Evolutionary conservation across 148 eudicot genomes (phyloP).

Genomic region (Arctostaphylos glauca): DNA sequence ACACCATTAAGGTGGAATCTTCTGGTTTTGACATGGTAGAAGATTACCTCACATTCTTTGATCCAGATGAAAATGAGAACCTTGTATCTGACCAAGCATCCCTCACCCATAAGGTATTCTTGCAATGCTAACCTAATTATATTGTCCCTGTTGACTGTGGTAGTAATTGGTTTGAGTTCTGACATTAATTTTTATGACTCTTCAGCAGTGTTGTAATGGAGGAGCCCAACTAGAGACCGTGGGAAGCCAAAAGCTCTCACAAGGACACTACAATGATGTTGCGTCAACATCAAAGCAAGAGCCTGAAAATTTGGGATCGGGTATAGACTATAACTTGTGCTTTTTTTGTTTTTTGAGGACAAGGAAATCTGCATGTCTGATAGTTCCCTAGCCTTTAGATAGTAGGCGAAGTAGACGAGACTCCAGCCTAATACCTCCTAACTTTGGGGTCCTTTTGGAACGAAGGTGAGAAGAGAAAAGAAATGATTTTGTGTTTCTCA

Average conservation of each 20-base stretch:
- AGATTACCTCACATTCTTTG: slow-evolving; percentile 44
- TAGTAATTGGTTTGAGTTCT: not conserved
- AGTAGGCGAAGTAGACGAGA: not conserved
- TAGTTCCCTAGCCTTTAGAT: not conserved
- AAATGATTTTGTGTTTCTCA: not conserved
- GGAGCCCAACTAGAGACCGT: slow-evolving; percentile 31
- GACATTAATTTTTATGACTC: slow-evolving; percentile 5
- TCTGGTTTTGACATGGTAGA: slow-evolving; percentile 47
- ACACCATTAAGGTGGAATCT: slow-evolving; percentile 38
- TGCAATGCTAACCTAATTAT: not conserved
- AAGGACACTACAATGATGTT: slow-evolving; percentile 25
- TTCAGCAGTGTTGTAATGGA: slow-evolving; percentile 30
- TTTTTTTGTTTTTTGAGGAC: not conserved
- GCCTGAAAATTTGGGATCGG: slow-evolving; percentile 34
- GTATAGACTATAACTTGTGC: slow-evolving; percentile 25
- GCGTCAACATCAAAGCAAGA: slow-evolving; percentile 54
- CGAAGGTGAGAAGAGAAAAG: not conserved
- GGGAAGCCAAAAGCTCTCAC: slow-evolving; percentile 31
- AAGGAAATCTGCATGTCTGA: not conserved
- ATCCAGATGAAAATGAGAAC: slow-evolving; percentile 34
- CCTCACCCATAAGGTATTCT: slow-evolving; percentile 40
- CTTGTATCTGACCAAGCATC: slow-evolving; percentile 38
- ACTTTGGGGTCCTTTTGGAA: not conserved
- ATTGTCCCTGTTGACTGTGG: not conserved
- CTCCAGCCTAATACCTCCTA: not conserved